These are phyloP conservation scores for Millerozyma acaciae DNA, from an alignment of 805 yeast genomes.

Conservation along the genomic window DNA sequence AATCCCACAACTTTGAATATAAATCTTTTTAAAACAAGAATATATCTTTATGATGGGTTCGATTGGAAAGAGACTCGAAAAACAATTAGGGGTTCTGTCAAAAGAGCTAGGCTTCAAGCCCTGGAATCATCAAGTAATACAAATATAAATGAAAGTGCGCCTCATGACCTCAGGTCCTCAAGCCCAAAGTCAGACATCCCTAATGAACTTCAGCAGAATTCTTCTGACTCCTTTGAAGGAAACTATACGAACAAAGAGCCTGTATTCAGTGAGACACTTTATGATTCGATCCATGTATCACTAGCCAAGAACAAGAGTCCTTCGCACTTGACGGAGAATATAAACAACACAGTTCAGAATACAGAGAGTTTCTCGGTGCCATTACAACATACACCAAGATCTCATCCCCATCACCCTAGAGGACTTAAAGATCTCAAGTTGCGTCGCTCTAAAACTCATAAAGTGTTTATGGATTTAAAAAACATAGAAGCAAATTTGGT, in stretches of 20 bases:
- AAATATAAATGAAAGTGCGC: slow-evolving; percentile 4
- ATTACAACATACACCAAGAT: no score
- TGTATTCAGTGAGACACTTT: slow-evolving; percentile 59
- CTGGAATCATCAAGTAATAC: slow-evolving; percentile 21
- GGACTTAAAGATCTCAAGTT: slow-evolving; percentile 47
- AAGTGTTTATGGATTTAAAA: slow-evolving; percentile 52
- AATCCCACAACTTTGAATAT: slow-evolving; percentile 26
- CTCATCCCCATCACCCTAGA: no score
- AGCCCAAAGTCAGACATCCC: slow-evolving; percentile 1
- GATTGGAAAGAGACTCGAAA: slow-evolving; percentile 83
- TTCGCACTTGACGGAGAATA: slow-evolving; percentile 43
- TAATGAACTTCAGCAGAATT: background rate
- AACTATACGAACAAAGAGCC: slow-evolving; percentile 8
- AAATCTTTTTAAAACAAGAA: slow-evolving; percentile 33
- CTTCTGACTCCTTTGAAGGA: slow-evolving; percentile 1
- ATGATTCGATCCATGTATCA: slow-evolving; percentile 76
- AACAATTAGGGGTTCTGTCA: slow-evolving; percentile 62
- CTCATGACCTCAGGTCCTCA: background rate
- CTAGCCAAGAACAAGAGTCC: slow-evolving; percentile 48
- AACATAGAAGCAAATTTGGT: slow-evolving; percentile 48
- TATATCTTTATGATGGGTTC: slow-evolving; percentile 80
- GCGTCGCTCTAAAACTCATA: slow-evolving; percentile 61
- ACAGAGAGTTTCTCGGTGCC: no score
- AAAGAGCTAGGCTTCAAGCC: slow-evolving; percentile 53
- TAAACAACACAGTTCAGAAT: slow-evolving; percentile 43